phyloP scores from a whole-genome alignment of 225 moss, liverwort and hornwort species.

The Climacium dendroides region DNA sequence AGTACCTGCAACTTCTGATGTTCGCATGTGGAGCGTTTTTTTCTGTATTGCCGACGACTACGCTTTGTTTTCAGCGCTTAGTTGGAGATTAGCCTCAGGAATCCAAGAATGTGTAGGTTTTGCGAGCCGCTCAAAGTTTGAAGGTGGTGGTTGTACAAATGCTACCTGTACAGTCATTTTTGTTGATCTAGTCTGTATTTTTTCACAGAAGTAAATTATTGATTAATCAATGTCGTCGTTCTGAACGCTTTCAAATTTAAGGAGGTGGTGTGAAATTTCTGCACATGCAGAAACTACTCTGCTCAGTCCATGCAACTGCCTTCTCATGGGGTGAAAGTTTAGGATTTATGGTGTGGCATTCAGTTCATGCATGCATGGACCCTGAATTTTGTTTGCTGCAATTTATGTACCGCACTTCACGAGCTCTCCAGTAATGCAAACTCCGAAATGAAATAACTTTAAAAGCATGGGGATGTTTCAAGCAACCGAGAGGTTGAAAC shows the following conservation, averaged over 20 bases:
- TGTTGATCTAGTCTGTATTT: background rate
- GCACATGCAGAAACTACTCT: background rate
- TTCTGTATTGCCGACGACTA: background rate
- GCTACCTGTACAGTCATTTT: slow-evolving; percentile 1
- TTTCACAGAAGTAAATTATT: background rate
- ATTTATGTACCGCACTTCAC: background rate
- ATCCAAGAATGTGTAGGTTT: background rate
- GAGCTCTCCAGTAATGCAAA: background rate
- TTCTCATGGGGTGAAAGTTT: background rate
- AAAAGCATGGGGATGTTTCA: background rate
- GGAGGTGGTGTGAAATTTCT: background rate
- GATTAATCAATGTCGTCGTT: background rate
- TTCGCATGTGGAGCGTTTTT: background rate
- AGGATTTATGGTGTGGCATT: background rate
- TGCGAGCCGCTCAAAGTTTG: background rate
- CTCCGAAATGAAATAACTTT: background rate
- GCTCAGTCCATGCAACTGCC: background rate
- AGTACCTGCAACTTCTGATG: background rate
- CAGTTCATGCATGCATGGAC: background rate
- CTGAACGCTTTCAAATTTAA: background rate
- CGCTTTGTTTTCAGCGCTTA: background rate
- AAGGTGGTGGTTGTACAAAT: background rate
- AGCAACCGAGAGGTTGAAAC: background rate
- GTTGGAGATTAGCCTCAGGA: background rate
- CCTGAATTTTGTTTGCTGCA: background rate